These are phyloP conservation scores for Telopea speciosissima DNA, from an alignment of 177 flowering plant genomes.

Conservation along the genomic window DNA sequence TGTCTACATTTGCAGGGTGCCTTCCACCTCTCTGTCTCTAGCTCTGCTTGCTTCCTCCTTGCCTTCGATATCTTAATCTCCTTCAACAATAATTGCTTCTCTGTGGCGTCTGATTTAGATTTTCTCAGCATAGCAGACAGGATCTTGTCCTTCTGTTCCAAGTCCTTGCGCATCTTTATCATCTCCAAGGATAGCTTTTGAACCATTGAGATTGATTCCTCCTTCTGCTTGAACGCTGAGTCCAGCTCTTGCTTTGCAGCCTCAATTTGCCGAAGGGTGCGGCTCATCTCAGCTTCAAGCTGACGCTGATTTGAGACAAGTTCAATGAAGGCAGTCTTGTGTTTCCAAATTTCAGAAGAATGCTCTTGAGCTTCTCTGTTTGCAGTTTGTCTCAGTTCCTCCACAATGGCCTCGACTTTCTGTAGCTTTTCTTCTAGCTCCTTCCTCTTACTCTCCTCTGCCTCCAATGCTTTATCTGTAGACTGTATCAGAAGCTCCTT, in stretches of 20 bases:
- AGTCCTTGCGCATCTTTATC: conserved; percentile 53
- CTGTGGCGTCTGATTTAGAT: conserved; percentile 63
- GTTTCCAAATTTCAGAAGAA: conserved; percentile 62
- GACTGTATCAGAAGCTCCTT: conserved; percentile 40
- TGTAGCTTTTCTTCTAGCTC: conserved; percentile 54
- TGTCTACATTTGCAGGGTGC: conserved; percentile 40
- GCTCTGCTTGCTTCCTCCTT: conserved; percentile 64
- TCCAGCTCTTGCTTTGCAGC: conserved; percentile 56
- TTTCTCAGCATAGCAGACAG: conserved; percentile 81
- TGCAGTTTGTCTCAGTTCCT: conserved; percentile 51
- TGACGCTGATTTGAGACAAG: conserved; percentile 84
- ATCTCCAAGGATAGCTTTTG: conserved; percentile 67
- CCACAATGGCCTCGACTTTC: conserved; percentile 30
- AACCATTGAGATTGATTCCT: conserved; percentile 49
- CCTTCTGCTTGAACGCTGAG: conserved; percentile 53
- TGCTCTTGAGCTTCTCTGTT: conserved; percentile 53
- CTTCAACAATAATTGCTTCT: conserved; percentile 64
- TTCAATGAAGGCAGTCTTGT: conserved; percentile 85
- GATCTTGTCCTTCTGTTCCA: conserved; percentile 84
- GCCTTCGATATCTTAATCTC: conserved; percentile 66
- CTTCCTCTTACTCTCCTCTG: conserved; percentile 36
- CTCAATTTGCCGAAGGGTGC: conserved; percentile 66
- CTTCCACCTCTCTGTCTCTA: conserved; percentile 53
- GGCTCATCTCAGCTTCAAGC: conserved; percentile 84
- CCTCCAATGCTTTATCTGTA: conserved; percentile 48